phyloP scores from a whole-genome alignment of 768 basidiomycete species.

The Suillus bovinus region DNA sequence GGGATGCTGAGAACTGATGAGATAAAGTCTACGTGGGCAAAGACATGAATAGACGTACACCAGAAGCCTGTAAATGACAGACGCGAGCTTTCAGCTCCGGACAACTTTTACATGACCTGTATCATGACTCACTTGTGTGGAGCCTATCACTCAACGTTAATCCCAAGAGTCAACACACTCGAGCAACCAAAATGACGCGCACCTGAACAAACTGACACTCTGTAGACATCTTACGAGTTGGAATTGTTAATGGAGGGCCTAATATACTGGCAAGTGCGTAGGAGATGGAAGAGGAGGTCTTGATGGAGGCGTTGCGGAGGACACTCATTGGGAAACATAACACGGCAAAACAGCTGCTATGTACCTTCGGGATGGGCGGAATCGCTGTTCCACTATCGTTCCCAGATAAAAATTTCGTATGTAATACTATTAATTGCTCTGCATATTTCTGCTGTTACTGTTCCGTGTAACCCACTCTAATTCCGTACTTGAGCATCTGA shows the following conservation, averaged over 20 bases:
- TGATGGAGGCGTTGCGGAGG: constrained; percentile 15
- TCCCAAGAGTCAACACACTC: not conserved
- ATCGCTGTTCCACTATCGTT: constrained; percentile 1
- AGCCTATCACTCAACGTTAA: constrained; percentile 29
- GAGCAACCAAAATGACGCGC: not conserved
- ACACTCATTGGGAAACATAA: constrained; percentile 13
- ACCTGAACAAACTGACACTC: constrained; percentile 25
- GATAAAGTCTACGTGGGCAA: constrained; percentile 5
- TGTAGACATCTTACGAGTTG: constrained; percentile 19
- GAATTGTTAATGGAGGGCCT: not conserved
- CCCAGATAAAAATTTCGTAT: constrained; percentile 1
- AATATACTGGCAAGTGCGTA: constrained; percentile 4
- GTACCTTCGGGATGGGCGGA: constrained; percentile 11
- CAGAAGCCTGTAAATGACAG: constrained; percentile 41
- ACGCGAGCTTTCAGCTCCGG: constrained; percentile 24
- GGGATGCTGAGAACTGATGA: constrained; percentile 46
- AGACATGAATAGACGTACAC: constrained; percentile 36
- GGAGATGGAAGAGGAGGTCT: not conserved
- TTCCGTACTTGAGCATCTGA: constrained; percentile 11
- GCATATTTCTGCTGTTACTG: constrained; percentile 5
- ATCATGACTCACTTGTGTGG: constrained; percentile 48
- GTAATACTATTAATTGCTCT: not conserved
- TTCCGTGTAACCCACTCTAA: constrained; percentile 13
- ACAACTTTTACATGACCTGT: constrained; percentile 2
- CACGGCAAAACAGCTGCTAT: constrained; percentile 19